Base-by-base conservation (phyloP, 305 asterid genomes). In the Fraxinus ornus region DNA sequence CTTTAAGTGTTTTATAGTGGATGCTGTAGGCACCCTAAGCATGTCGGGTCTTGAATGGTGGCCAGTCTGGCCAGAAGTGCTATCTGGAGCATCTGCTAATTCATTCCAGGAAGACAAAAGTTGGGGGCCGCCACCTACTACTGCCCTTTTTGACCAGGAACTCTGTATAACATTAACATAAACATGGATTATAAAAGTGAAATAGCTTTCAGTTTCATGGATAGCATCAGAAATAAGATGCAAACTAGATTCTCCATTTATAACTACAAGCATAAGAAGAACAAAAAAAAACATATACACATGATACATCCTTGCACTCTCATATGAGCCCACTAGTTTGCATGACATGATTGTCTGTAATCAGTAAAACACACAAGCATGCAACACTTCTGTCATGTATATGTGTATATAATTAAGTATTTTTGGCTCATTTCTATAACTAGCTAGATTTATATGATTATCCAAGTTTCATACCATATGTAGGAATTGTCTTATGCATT, bases 41-140 rank as follows among this genome's bases (percentile, higher is more conserved):
- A 79, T 82, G 55, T 83, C 88, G 44, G 87, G 83, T 77, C 86
- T 88, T 41, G 84, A 84, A 80, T 86, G 88, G 78, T 81, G 88
- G 77, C 89, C 91, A 83, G 88, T n/a, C n/a, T n/a, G n/a, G n/a
- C n/a, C n/a, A n/a, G n/a, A 85, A 52, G 91, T 89, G 81, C 89
- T 86, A 75, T 83, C 89, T 49, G 86, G 83, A 32, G 89, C 86
- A 44, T 89, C 85, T 33, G 84, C 78, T 47, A 73, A 80, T 77
- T 86, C 87, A 75, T 86, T 84, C 85, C 86, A 86, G 35, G 86
- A 86, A 41, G 89, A 82, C 82, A 83, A 77, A 35, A 83, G 80
- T 81, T 89, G 24, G 86, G 85, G 86, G n/a, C 89, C 80, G 66
- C 87, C 89, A 35, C 85, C 87, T 85, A 86, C 91, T 33, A 85